phyloP scores from a whole-genome alignment of 2,329 filamentous ascomycete species.

The Neopestalotiopsis sp. region DNA sequence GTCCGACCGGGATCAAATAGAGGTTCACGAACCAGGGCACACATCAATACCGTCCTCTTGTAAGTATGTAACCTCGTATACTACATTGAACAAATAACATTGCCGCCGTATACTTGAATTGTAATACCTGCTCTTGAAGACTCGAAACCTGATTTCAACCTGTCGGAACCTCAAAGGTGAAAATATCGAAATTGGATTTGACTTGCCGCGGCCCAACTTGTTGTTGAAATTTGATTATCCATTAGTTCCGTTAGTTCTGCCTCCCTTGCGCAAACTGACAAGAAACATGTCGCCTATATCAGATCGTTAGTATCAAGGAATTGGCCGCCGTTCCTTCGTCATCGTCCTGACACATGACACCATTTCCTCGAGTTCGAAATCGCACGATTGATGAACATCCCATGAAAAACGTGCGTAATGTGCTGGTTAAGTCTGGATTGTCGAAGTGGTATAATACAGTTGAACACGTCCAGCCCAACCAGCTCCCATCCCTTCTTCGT shows the following conservation, averaged over 20 bases:
- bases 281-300: neutral
- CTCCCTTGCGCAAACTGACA: neutral
- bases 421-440: slow-evolving; percentile 21
- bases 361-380: neutral
- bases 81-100: neutral
- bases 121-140: neutral
- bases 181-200: neutral
- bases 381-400: neutral
- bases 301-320: neutral
- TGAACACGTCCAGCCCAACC: slow-evolving; percentile 10
- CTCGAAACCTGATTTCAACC: neutral
- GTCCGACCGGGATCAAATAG: too few species aligned
- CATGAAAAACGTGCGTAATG: neutral
- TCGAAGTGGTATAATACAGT: slow-evolving; percentile 20
- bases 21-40: too few species aligned
- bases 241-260: neutral
- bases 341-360: neutral
- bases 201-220: neutral
- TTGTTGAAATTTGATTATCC: neutral
- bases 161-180: neutral
- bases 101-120: neutral
- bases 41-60: neutral
- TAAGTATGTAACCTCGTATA: neutral
- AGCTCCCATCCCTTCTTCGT: slow-evolving; percentile 15
- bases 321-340: neutral